phyloP scores from a whole-genome alignment of 192 early-diverging fungal species.

The Coemansia sp. region DNA sequence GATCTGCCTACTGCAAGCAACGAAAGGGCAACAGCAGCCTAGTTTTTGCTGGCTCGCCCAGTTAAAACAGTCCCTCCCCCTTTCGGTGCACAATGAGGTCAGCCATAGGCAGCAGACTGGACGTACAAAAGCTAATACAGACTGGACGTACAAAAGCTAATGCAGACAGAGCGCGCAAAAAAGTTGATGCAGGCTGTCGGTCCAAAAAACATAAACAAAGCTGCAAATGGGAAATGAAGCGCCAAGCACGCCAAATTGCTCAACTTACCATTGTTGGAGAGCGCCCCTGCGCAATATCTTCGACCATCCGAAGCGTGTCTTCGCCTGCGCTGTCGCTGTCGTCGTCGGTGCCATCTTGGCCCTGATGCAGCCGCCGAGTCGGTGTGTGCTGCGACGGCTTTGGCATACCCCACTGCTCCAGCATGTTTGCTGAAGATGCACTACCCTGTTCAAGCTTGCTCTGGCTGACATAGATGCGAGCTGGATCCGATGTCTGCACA shows the following conservation, averaged over 20 bases:
- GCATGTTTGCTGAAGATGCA: constrained; percentile 25
- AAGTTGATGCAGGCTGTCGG: background rate
- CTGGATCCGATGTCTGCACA: background rate
- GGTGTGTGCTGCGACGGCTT: constrained; percentile 1
- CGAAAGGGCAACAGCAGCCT: background rate
- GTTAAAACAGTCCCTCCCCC: background rate
- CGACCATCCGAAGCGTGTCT: constrained; percentile 5
- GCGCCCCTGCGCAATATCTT: constrained; percentile 10
- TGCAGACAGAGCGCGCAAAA: background rate
- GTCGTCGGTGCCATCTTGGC: constrained; percentile 1
- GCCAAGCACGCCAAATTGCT: background rate
- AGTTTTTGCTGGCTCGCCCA: background rate
- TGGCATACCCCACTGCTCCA: constrained; percentile 51
- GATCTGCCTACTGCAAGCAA: background rate
- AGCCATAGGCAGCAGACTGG: constrained; percentile 1
- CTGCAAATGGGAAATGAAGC: background rate
- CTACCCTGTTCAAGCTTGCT: constrained; percentile 29
- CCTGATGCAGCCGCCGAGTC: constrained; percentile 1
- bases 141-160: background rate
- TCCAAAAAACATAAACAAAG: background rate
- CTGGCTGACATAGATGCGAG: constrained; percentile 1
- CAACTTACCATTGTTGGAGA: constrained; percentile 17
- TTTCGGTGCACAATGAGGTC: background rate
- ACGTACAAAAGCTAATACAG: constrained; percentile 15
- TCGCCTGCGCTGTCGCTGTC: constrained; percentile 11